Evolutionary conservation across 2,329 filamentous ascomycete genomes (phyloP).

Genomic region (Penicillium sp.): DNA sequence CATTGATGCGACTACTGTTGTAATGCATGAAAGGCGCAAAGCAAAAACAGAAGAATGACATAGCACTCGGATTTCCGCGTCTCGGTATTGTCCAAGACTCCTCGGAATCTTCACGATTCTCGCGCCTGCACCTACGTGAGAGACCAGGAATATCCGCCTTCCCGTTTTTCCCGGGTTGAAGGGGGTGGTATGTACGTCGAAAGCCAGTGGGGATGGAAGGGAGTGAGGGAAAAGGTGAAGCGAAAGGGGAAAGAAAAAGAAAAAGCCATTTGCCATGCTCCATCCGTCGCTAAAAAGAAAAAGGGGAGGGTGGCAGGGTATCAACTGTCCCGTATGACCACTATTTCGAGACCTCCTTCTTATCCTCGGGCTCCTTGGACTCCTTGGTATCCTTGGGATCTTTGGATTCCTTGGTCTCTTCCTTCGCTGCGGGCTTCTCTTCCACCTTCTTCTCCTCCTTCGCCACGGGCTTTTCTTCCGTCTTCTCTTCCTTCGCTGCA

Average conservation of each 20-base stretch:
- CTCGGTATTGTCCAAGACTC: conserved; percentile 12
- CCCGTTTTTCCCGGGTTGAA: neutral
- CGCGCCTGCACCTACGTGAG: conserved; percentile 13
- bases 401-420: conserved; percentile 14
- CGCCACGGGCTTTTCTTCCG: conserved; percentile 7
- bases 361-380: conserved; percentile 3
- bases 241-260: conserved; percentile 18
- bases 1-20: neutral
- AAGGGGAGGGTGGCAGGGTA: conserved; percentile 14
- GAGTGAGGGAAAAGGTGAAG: conserved; percentile 7
- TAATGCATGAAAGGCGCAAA: neutral
- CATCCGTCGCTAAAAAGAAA: conserved; percentile 28
- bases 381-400: conserved; percentile 8
- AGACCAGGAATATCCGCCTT: conserved; percentile 5
- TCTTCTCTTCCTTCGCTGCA: conserved; percentile 13
- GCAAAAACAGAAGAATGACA: conserved; percentile 7
- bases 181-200: conserved; percentile 21
- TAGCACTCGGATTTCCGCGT: conserved; percentile 15
- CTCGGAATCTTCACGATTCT: conserved; percentile 12
- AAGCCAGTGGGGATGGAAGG: neutral
- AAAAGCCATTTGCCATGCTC: conserved; percentile 30
- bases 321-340: conserved; percentile 8
- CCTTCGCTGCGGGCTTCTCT: conserved; percentile 7
- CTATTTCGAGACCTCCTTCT: conserved; percentile 15
- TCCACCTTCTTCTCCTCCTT: conserved; percentile 11